phyloP scores from a whole-genome alignment of 192 early-diverging fungal genomes.

The Backusella mclennaniae region DNA sequence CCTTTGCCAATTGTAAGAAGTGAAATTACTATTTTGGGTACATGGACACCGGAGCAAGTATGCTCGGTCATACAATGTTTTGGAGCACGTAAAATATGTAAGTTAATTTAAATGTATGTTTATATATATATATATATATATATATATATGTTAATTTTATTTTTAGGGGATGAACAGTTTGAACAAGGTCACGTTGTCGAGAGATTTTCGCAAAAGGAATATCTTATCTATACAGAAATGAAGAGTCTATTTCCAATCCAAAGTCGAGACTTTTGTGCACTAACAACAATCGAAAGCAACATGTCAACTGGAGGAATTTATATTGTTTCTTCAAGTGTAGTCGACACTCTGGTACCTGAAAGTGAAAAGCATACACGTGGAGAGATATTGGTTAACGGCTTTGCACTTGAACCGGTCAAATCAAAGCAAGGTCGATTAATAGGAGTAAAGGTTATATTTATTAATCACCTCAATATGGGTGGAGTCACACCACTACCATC shows the following conservation, averaged over 20 bases:
- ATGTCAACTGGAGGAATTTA: slow-evolving; percentile 38
- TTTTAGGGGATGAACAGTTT: slow-evolving; percentile 44
- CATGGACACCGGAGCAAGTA: slow-evolving; percentile 47
- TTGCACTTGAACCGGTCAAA: slow-evolving; percentile 41
- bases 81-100: slow-evolving; percentile 39
- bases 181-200: slow-evolving; percentile 45
- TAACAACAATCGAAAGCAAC: slow-evolving; percentile 44
- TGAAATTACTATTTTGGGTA: slow-evolving; percentile 36
- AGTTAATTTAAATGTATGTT: background rate
- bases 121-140: background rate
- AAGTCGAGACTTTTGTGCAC: slow-evolving; percentile 44
- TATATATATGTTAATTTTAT: background rate
- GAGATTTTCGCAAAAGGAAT: slow-evolving; percentile 43
- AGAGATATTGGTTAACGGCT: slow-evolving; percentile 40
- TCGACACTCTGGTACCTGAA: slow-evolving; percentile 42
- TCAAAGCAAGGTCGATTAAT: slow-evolving; percentile 32
- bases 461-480: slow-evolving; percentile 46
- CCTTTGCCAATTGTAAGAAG: slow-evolving; percentile 43
- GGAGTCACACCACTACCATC: slow-evolving; percentile 36
- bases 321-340: slow-evolving; percentile 41
- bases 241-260: slow-evolving; percentile 37
- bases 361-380: slow-evolving; percentile 42
- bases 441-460: slow-evolving; percentile 41
- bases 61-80: slow-evolving; percentile 45
- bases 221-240: slow-evolving; percentile 37